These are phyloP conservation scores for Exophiala sp. DNA, from an alignment of 2,329 filamentous ascomycete species.

Conservation along the genomic window DNA sequence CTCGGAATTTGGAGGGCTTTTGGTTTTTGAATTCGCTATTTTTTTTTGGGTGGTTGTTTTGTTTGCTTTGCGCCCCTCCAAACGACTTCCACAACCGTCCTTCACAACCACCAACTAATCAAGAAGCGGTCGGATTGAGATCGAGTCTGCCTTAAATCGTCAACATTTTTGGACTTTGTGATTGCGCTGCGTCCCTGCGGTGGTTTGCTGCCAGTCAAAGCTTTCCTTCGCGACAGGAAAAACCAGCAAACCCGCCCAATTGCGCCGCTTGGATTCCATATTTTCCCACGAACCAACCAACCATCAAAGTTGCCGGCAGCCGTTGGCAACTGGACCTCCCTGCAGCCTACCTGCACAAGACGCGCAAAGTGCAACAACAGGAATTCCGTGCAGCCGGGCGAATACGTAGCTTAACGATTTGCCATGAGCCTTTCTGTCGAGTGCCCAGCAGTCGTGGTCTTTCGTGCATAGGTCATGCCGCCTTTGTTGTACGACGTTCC, in stretches of 20 bases:
- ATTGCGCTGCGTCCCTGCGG: conserved; percentile 16
- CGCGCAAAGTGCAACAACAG: conserved; percentile 14
- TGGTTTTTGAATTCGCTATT: background rate
- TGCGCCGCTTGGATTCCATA: conserved; percentile 13
- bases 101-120: background rate
- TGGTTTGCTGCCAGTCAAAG: conserved; percentile 10
- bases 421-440: conserved; percentile 24
- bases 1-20: background rate
- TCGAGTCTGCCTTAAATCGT: conserved; percentile 6
- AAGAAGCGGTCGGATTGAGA: background rate
- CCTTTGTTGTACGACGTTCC: conserved; percentile 22
- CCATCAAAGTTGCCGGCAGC: background rate
- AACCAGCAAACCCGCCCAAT: conserved; percentile 8
- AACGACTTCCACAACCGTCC: conserved; percentile 4
- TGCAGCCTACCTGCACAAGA: conserved; percentile 3
- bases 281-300: conserved; percentile 13
- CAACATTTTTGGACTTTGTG: background rate
- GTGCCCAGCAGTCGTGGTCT: conserved; percentile 5
- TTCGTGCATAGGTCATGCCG: conserved; percentile 23
- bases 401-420: conserved; percentile 17
- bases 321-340: conserved; percentile 8
- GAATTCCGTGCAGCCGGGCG: conserved; percentile 18
- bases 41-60: conserved; percentile 12
- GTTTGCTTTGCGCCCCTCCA: conserved; percentile 17
- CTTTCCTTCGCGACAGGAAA: background rate